Evolutionary conservation across 805 yeast genomes (phyloP).

Genomic region (Komagataella populi): DNA sequence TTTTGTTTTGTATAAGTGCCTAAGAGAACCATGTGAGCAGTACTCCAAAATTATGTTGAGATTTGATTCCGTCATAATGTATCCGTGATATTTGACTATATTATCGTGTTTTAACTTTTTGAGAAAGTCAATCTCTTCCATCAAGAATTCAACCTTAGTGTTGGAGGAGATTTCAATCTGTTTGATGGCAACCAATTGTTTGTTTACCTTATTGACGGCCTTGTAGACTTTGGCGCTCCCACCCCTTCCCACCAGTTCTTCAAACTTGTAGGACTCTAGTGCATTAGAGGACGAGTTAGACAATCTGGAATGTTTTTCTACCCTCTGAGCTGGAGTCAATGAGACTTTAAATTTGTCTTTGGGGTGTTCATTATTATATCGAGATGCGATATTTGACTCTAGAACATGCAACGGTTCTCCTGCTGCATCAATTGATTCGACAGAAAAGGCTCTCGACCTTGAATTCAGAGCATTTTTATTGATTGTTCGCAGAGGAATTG

Average conservation of each 20-base stretch:
- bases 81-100: conserved; percentile 58
- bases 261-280: conserved; percentile 34
- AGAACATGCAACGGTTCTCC: neutral
- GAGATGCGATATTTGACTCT: neutral
- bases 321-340: conserved; percentile 36
- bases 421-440: neutral
- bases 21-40: conserved; percentile 52
- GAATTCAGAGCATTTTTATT: neutral
- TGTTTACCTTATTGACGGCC: conserved; percentile 47
- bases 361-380: neutral
- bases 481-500: neutral
- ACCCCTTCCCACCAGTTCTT: conserved; percentile 71
- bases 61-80: conserved; percentile 36
- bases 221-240: conserved; percentile 81
- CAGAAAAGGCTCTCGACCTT: neutral
- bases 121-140: conserved; percentile 59
- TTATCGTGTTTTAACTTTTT: conserved; percentile 52
- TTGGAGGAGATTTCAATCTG: conserved; percentile 49
- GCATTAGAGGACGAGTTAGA: conserved; percentile 18
- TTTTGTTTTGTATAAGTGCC: conserved; percentile 31
- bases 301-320: conserved; percentile 27
- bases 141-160: conserved; percentile 28
- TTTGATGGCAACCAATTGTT: conserved; percentile 66
- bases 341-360: conserved; percentile 3
- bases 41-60: conserved; percentile 53